Evolutionary conservation across 1,284 basidiomycete species (phyloP).

Genomic region (Cystobasidiaceae sp.): DNA sequence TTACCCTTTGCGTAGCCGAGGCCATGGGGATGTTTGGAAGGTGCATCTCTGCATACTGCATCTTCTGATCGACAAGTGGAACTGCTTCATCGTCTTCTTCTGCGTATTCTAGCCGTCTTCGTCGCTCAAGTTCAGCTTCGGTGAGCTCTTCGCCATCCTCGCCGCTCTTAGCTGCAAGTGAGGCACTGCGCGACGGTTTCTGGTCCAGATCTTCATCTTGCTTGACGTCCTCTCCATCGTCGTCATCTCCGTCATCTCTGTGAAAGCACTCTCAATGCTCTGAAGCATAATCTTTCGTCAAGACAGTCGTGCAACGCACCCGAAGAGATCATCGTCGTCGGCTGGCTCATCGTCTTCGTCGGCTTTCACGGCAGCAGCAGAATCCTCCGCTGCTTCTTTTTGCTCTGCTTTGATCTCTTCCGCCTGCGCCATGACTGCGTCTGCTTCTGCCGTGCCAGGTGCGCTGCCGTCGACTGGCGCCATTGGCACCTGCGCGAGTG

Average conservation of each 20-base stretch:
- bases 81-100: constrained; percentile 65
- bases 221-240: constrained; percentile 7
- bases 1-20: constrained; percentile 62
- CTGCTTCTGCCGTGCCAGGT: neutral
- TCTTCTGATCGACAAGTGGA: constrained; percentile 51
- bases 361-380: neutral
- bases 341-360: neutral
- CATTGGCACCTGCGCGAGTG: constrained; percentile 1
- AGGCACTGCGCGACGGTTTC: neutral
- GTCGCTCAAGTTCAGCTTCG: constrained; percentile 60
- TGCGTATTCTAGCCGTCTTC: constrained; percentile 69
- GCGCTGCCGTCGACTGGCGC: constrained; percentile 12
- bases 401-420: constrained; percentile 11
- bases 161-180: neutral
- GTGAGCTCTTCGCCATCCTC: constrained; percentile 61
- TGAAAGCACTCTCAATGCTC: neutral
- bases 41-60: constrained; percentile 64
- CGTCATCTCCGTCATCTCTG: constrained; percentile 19
- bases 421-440: constrained; percentile 11
- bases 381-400: neutral
- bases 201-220: neutral
- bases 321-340: constrained; percentile 23
- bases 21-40: constrained; percentile 74
- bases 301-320: neutral
- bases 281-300: neutral